Evolutionary conservation across 257 asterid species (phyloP), one percentile per base, ranked within the genome.

Genomic region (Lantana camara): DNA sequence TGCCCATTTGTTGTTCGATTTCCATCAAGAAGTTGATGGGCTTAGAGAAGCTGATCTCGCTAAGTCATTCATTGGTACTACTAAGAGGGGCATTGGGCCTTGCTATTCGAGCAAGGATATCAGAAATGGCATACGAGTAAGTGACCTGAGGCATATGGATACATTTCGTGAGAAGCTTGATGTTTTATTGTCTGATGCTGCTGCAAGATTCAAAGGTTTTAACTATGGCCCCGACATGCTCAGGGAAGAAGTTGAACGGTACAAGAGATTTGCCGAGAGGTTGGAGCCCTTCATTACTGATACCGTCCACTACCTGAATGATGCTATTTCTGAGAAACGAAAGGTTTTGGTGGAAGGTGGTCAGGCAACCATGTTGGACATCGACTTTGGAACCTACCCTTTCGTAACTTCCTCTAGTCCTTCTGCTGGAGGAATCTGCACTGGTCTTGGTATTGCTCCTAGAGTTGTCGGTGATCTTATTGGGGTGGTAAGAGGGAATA

Each of bases 381-480:
- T 85, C 12, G 96, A 88, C 73, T 85, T 88, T 67, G 96, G 96
- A 20, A 88, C 96, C 22, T 88, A 88, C 48, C 95, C 96, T 15
- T 88, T 83, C 56, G 95, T 88, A 27, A 85, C 96, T 42, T 85
- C 95, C n/a, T 88, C 96, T 9, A 88, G 87, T 69, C 96, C 95
- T 20, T 85, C 95, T 34, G 96, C 95, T n/a, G 96, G 96, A 63
- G 96, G 96, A 41, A 88, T 88, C 67, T 88, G 95, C 64, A 81
- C 88, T 0, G 95, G 96, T 69, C 95, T 88, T 73, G 96, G 96
- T 29, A 80, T 88, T 78, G 88, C 96, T 70, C 96, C 96, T 52
- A 69, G 89, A 64, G 82, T 67, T 21, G 51, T 88, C 60, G 96
- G 96, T 62, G 95, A 88, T 77, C 86, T 88, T 55, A 60, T 88